Evolutionary conservation across 192 early-diverging fungal genomes (phyloP), one percentile per base, ranked within the genome.

Genomic region (Entomortierella lignicola): DNA sequence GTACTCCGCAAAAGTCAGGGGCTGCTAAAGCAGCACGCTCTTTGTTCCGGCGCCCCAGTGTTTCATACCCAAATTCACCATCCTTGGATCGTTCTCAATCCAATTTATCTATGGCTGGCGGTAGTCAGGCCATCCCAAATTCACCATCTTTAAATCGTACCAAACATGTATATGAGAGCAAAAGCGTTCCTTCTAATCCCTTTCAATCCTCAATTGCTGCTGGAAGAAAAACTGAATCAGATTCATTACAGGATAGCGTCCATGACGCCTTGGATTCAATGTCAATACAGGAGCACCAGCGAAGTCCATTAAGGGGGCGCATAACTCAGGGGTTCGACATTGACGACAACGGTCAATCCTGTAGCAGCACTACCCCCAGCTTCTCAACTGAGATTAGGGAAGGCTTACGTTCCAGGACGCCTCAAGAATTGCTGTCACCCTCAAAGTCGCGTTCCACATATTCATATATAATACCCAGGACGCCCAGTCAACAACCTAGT

Each of bases 401-500:
- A 12, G 50, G 21, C 41, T 7, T 31, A 2, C 1, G 4, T 4
- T 23, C 60, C 31, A 17, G 47, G 18, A 42, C 25, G 20, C 30
- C 56, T 2, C 18, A 31, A 17, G 56, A 44, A 18, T 55, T 60
- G 31, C 25, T 54, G 50, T 66, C 64, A 6, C 50, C 72, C 1
- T 34, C 51, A 12, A 21, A 25, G 8, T n/a, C 25, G 25, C 12
- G 29, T 29, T 51, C 58, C 0, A 20, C 29, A 17, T 21, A 44
- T 32, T 17, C 47, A 20, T 7, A 50, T 8, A 41, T 41, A 43
- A 44, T 29, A 26, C 58, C 72, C 0, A 43, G 72, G 30, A 77
- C 72, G 23, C 72, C 72, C 21, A 77, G 72, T 31, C 72, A 63
- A 52, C 65, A 77, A n/a, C 66, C 59, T 13, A 68, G 72, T 5